These are phyloP conservation scores for Diaporthe caulivora DNA, from an alignment of 2,329 filamentous ascomycete genomes.

Conservation along the genomic window DNA sequence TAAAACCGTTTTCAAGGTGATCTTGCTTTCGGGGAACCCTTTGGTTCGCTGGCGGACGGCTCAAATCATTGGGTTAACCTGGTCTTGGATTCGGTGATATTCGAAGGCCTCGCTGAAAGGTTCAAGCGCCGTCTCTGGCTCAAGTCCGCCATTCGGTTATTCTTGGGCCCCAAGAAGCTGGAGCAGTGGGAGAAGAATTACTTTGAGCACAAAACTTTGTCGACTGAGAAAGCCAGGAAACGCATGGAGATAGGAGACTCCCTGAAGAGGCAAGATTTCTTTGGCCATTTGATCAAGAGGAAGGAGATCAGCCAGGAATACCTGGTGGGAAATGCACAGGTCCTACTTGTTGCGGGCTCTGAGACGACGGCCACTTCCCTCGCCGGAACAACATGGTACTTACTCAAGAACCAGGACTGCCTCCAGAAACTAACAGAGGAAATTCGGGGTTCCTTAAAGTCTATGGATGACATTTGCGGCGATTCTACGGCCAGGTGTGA, in stretches of 20 bases:
- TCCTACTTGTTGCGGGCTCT: constrained; percentile 37
- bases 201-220: neutral
- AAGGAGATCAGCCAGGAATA: constrained; percentile 18
- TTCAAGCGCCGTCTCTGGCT: constrained; percentile 2
- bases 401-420: constrained; percentile 45
- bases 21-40: constrained; percentile 40
- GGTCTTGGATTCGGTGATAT: constrained; percentile 28
- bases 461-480: constrained; percentile 52
- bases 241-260: constrained; percentile 26
- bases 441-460: constrained; percentile 52
- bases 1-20: constrained; percentile 43
- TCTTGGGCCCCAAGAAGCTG: neutral
- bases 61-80: constrained; percentile 33
- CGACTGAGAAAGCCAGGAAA: constrained; percentile 29
- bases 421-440: constrained; percentile 51
- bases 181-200: neutral
- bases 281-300: constrained; percentile 35
- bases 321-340: constrained; percentile 29
- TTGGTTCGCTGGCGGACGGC: constrained; percentile 39
- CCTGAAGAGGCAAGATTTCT: constrained; percentile 29
- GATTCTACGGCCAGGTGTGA: constrained; percentile 26
- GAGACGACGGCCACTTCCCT: constrained; percentile 40
- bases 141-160: neutral
- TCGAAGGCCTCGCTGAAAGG: neutral
- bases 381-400: constrained; percentile 33